A percentile compares a stretch with the other conserved stretches of the same genome.
Evolutionary conservation across 257 asterid species (phyloP).

Genomic region (Lycium barbarum): DNA sequence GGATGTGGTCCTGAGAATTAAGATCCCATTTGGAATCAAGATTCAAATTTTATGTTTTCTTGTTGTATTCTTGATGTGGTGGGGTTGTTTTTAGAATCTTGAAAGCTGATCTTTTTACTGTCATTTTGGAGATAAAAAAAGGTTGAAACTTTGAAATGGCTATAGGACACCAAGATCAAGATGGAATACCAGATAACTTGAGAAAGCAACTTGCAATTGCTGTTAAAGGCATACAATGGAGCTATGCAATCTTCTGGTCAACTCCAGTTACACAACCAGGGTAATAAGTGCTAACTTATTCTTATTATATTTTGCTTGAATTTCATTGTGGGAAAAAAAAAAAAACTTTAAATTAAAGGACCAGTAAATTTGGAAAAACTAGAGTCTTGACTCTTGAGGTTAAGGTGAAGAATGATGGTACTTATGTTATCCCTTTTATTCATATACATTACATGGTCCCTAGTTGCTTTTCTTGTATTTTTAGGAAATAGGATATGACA

Average conservation of each 20-base stretch:
- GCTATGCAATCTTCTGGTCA: constrained; percentile 94
- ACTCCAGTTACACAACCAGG: constrained; percentile 62
- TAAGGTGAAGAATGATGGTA: constrained; percentile 23
- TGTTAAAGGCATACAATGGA: constrained; percentile 87
- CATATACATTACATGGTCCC: not conserved
- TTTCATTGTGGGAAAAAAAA: not conserved
- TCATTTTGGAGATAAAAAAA: not conserved
- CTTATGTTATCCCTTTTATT: not conserved
- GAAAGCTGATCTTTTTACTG: not conserved
- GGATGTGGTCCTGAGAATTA: not conserved
- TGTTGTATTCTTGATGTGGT: not conserved
- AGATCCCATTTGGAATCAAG: constrained; percentile 17
- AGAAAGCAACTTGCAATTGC: constrained; percentile 77
- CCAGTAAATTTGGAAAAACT: not conserved
- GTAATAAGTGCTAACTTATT: constrained; percentile 44
- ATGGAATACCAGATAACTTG: constrained; percentile 48
- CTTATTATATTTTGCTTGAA: not conserved
- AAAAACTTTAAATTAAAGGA: not conserved
- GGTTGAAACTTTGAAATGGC: constrained; percentile 46
- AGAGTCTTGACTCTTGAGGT: not conserved
- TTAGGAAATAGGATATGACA: not conserved
- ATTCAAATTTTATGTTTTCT: constrained; percentile 23
- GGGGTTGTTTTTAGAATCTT: no score
- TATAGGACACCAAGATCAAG: constrained; percentile 45
- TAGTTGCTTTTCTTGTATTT: not conserved